Percentiles rank a stretch among this genome's conserved stretches.
phyloP scores from a whole-genome alignment of 2,329 filamentous ascomycete genomes.

The Scytalidium lignicola region DNA sequence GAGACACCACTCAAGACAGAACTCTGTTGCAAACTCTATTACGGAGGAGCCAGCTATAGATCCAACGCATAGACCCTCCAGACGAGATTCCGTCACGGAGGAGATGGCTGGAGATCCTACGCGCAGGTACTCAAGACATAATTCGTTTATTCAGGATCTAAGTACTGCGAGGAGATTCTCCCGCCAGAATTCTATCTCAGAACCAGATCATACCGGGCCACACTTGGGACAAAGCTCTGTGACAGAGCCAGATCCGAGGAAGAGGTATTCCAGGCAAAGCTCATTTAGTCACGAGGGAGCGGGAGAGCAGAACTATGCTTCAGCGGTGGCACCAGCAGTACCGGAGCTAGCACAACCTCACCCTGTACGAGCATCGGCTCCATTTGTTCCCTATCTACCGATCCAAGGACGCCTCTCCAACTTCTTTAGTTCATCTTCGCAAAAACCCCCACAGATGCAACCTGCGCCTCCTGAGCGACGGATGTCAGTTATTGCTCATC shows the following conservation, averaged over 20 bases:
- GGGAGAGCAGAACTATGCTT: background rate
- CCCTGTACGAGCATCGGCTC: background rate
- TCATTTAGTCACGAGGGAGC: background rate
- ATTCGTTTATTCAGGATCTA: background rate
- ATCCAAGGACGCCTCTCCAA: background rate
- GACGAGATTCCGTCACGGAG: constrained; percentile 1
- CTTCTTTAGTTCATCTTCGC: background rate
- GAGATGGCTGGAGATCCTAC: constrained; percentile 4
- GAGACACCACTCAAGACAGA: background rate
- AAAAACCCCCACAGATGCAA: background rate
- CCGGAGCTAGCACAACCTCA: background rate
- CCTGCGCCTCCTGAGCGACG: background rate
- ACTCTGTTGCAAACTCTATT: background rate
- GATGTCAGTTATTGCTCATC: background rate
- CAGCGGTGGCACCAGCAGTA: background rate
- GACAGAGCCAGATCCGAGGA: background rate
- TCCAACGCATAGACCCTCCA: constrained; percentile 4
- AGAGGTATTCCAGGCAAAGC: background rate
- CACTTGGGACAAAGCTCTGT: background rate
- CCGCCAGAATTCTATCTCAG: background rate
- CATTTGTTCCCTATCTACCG: background rate
- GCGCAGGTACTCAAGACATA: constrained; percentile 1
- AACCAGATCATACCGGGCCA: background rate
- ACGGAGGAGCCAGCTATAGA: background rate
- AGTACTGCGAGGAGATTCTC: background rate